phyloP scores from a whole-genome alignment of 257 asterid species.

The Penstemon barbatus region DNA sequence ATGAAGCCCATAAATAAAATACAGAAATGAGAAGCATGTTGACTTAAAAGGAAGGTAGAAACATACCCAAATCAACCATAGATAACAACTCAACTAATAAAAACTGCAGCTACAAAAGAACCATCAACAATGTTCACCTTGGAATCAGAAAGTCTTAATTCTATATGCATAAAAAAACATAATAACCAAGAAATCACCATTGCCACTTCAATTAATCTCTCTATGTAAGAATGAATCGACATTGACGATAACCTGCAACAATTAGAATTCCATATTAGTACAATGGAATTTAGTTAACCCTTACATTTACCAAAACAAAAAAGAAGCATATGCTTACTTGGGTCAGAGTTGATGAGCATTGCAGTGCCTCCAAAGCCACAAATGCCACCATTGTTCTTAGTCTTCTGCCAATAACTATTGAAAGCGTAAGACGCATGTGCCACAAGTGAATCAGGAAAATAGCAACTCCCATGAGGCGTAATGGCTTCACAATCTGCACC shows the following conservation, averaged over 20 bases:
- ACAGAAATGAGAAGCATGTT: not conserved
- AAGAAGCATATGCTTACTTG: constrained; percentile 47
- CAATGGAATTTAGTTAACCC: no score
- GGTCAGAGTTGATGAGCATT: constrained; percentile 72
- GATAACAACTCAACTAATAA: constrained; percentile 11
- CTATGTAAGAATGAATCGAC: constrained; percentile 61
- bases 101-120: not conserved
- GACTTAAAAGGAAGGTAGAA: not conserved
- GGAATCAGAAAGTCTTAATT: constrained; percentile 8
- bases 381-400: constrained; percentile 59
- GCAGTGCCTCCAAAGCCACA: constrained; percentile 92
- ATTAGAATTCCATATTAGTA: no score
- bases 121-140: not conserved
- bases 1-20: not conserved
- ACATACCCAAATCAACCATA: not conserved
- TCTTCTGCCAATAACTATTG: constrained; percentile 84
- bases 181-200: constrained; percentile 8
- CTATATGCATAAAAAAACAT: constrained; percentile 9
- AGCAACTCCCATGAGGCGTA: constrained; percentile 55
- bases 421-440: constrained; percentile 89
- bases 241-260: constrained; percentile 76
- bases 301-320: not conserved
- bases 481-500: constrained; percentile 72
- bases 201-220: constrained; percentile 10
- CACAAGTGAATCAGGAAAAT: constrained; percentile 57